Percentiles rank a stretch among this genome's conserved stretches.
Conservation (phyloP, 148 eudicot species). For the Silene uniflora region DNA sequence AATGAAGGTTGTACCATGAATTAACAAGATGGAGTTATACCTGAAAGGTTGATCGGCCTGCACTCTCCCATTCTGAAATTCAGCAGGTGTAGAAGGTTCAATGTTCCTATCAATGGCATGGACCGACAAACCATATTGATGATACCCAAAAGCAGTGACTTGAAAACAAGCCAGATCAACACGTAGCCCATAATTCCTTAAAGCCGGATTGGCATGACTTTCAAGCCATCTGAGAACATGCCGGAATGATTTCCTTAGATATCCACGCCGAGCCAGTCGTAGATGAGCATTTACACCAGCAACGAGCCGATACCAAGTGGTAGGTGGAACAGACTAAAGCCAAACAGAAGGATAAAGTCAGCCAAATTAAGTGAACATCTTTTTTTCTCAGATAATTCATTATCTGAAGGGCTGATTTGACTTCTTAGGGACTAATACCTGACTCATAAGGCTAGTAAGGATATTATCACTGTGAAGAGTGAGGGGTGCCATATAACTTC, state of each 20-base stretch:
- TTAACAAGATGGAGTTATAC: conserved; percentile 30
- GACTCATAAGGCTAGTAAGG: conserved; percentile 88
- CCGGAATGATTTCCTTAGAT: conserved; percentile 62
- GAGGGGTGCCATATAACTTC: conserved; percentile 95
- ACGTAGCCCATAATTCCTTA: conserved; percentile 51
- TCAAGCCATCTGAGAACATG: conserved; percentile 78
- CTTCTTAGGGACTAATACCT: conserved; percentile 46
- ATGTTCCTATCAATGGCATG: conserved; percentile 45
- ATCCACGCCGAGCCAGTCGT: conserved; percentile 78
- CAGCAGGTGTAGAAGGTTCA: conserved; percentile 40
- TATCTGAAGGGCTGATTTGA: not conserved
- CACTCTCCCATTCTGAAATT: conserved; percentile 38
- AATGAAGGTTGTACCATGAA: not conserved
- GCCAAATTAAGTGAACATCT: not conserved
- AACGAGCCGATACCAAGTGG: conserved; percentile 97
- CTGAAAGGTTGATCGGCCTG: conserved; percentile 40
- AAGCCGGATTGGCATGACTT: conserved; percentile 83
- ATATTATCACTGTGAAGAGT: conserved; percentile 84
- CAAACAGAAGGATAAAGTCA: conserved; percentile 13
- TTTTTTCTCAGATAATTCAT: not conserved
- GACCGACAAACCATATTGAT: conserved; percentile 77
- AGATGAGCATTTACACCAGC: conserved; percentile 96
- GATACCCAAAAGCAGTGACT: conserved; percentile 64
- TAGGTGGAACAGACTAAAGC: conserved; percentile 75
- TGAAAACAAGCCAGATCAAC: conserved; percentile 89